Evolutionary conservation across 2,329 filamentous ascomycete species (phyloP).

Genomic region (Aureobasidium sp.): DNA sequence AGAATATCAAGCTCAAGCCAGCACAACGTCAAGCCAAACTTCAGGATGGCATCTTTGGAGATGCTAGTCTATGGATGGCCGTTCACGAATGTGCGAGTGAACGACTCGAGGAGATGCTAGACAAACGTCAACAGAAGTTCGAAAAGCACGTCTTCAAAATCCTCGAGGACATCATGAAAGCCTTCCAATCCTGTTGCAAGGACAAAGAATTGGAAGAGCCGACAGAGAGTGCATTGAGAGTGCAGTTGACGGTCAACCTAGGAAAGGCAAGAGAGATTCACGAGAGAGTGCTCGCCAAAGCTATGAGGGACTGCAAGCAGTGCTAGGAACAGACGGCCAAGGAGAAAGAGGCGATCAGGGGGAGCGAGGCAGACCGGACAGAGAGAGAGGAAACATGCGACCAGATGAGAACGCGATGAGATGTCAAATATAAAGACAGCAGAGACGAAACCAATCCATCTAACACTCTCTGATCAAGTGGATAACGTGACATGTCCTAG

Average conservation of each 20-base stretch:
- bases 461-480: too few species aligned
- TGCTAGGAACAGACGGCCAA: neutral
- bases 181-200: constrained; percentile 13
- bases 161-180: constrained; percentile 11
- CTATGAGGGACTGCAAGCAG: neutral
- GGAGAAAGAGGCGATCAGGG: neutral
- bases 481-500: too few species aligned
- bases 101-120: neutral
- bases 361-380: too few species aligned
- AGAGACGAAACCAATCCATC: too few species aligned
- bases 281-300: constrained; percentile 1
- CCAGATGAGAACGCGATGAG: too few species aligned
- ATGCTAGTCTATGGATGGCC: constrained; percentile 10
- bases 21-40: neutral
- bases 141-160: neutral
- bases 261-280: constrained; percentile 1
- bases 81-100: constrained; percentile 1
- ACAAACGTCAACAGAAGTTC: neutral
- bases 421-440: too few species aligned
- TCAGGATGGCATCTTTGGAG: constrained; percentile 8
- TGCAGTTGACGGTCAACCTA: constrained; percentile 10
- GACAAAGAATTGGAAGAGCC: constrained; percentile 7
- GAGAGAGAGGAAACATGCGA: too few species aligned
- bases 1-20: neutral
- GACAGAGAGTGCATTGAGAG: constrained; percentile 11